Evolutionary conservation across 192 early-diverging fungal species (phyloP).

Genomic region (Umbelopsis isabellina): DNA sequence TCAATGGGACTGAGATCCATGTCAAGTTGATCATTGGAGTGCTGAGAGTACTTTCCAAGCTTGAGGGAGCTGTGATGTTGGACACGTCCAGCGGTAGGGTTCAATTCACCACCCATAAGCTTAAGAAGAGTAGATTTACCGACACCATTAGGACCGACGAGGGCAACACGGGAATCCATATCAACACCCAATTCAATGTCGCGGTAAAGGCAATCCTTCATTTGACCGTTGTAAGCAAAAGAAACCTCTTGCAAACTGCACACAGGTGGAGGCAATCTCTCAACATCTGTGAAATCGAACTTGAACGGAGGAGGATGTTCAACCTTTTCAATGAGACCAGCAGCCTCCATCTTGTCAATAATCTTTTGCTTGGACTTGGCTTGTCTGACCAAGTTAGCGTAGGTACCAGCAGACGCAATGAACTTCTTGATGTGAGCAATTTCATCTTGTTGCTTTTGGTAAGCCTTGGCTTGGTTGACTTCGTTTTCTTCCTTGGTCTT

Average conservation of each 20-base stretch:
- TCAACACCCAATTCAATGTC: conserved; percentile 93
- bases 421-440: conserved; percentile 99
- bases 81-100: conserved; percentile 83
- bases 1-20: conserved; percentile 85
- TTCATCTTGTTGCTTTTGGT: conserved; percentile 98
- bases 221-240: conserved; percentile 89
- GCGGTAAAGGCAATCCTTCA: conserved; percentile 84
- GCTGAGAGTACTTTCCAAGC: conserved; percentile 96
- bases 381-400: conserved; percentile 97
- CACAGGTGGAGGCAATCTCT: conserved; percentile 94
- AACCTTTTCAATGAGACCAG: conserved; percentile 95
- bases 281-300: conserved; percentile 87
- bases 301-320: conserved; percentile 74
- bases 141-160: conserved; percentile 95
- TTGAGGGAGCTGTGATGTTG: conserved; percentile 90
- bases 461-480: conserved; percentile 99
- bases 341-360: conserved; percentile 99
- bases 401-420: conserved; percentile 98
- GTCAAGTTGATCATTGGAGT: conserved; percentile 96
- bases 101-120: conserved; percentile 91
- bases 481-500: conserved; percentile 95
- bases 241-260: conserved; percentile 90
- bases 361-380: conserved; percentile 99
- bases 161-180: conserved; percentile 97
- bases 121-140: conserved; percentile 98